Percentiles rank a stretch among this genome's conserved stretches.
Evolutionary conservation across 1,284 basidiomycete species (phyloP).

Genomic region (Leccinum ponderosum): DNA sequence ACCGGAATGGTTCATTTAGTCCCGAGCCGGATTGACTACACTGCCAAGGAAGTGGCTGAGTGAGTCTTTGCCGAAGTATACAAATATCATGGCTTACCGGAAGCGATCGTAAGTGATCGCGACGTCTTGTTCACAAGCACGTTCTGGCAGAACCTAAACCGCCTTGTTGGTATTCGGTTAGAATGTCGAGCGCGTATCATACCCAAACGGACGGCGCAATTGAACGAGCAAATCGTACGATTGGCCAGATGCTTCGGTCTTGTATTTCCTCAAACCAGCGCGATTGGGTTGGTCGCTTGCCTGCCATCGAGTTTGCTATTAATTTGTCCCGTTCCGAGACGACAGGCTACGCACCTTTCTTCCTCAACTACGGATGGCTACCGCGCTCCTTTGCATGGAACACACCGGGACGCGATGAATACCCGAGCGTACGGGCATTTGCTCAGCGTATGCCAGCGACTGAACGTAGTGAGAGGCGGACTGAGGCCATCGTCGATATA

Average conservation of each 20-base stretch:
- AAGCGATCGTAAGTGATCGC: background rate
- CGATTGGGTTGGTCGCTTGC: background rate
- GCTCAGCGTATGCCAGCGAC: slow-evolving; percentile 4
- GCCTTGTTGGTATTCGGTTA: background rate
- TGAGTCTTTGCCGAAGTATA: background rate
- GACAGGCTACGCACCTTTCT: slow-evolving; percentile 39
- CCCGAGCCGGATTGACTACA: background rate
- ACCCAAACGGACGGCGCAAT: background rate
- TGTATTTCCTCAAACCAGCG: slow-evolving; percentile 10
- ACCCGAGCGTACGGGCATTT: slow-evolving; percentile 27
- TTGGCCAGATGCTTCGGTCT: background rate
- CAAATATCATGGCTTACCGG: background rate
- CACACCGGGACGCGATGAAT: background rate
- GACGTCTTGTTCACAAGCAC: background rate
- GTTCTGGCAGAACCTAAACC: background rate
- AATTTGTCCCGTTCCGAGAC: background rate
- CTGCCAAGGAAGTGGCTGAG: background rate
- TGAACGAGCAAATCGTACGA: background rate
- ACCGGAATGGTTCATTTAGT: background rate
- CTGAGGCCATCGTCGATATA: slow-evolving; percentile 60
- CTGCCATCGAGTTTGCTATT: slow-evolving; percentile 19
- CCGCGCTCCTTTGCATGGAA: slow-evolving; percentile 35
- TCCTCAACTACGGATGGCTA: slow-evolving; percentile 36
- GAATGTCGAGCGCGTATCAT: slow-evolving; percentile 2
- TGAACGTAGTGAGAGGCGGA: slow-evolving; percentile 35